Conservation (phyloP, 148 eudicot species). For the Fagopyrum esculentum region DNA sequence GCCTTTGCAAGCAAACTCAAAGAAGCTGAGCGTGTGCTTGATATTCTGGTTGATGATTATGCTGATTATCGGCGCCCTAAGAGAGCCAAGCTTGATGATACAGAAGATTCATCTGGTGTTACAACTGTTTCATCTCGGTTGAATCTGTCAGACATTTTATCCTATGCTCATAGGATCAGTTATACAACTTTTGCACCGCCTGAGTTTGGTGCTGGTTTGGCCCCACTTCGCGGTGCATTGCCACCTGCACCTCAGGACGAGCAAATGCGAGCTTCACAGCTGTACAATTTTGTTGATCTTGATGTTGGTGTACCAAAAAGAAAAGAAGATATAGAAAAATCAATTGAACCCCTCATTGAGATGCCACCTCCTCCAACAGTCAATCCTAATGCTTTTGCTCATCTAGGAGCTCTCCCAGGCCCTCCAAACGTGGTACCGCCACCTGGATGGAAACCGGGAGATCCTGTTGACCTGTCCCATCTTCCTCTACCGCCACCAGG, state of each 20-base stretch:
- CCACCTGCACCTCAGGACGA: conserved; percentile 93
- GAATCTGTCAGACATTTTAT: conserved; percentile 55
- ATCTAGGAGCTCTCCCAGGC: conserved; percentile 32
- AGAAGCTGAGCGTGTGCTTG: conserved; percentile 78
- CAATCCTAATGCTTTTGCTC: conserved; percentile 27
- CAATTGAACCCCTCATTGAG: conserved; percentile 54
- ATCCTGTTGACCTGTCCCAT: conserved; percentile 88
- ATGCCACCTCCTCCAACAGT: conserved; percentile 24
- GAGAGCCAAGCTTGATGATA: conserved; percentile 44
- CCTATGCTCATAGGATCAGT: conserved; percentile 87
- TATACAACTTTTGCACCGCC: conserved; percentile 96
- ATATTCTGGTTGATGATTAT: conserved; percentile 81
- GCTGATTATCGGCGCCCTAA: conserved; percentile 61
- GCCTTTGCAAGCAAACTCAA: conserved; percentile 73
- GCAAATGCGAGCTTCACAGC: conserved; percentile 81
- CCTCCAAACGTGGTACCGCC: conserved; percentile 69
- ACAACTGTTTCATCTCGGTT: conserved; percentile 66
- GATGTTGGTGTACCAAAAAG: conserved; percentile 72
- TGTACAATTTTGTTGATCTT: conserved; percentile 65
- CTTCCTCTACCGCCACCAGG: conserved; percentile 70
- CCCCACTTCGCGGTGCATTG: conserved; percentile 81
- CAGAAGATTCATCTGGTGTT: conserved; percentile 27
- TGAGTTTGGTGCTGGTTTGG: conserved; percentile 75
- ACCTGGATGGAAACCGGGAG: conserved; percentile 92
- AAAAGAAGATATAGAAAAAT: conserved; percentile 44